These are phyloP conservation scores for Ogataea ganodermae DNA, from an alignment of 805 yeast species.

Conservation along the genomic window DNA sequence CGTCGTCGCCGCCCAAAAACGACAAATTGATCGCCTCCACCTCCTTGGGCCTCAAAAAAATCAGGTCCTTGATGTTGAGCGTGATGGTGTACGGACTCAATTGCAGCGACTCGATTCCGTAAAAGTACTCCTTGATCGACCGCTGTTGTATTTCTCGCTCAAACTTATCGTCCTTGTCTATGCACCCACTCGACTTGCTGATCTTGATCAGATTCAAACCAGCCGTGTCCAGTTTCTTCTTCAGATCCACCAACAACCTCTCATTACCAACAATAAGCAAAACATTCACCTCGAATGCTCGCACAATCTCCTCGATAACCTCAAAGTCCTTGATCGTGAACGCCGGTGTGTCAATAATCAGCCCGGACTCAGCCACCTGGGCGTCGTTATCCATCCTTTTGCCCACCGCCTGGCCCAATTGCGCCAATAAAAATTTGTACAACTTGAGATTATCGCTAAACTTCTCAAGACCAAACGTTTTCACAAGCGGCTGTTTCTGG, in stretches of 20 bases:
- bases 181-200: slow-evolving; percentile 74
- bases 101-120: slow-evolving; percentile 67
- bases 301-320: slow-evolving; percentile 56
- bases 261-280: slow-evolving; percentile 79
- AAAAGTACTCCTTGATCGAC: slow-evolving; percentile 83
- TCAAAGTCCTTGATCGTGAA: slow-evolving; percentile 51
- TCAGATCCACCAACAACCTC: slow-evolving; percentile 62
- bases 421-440: slow-evolving; percentile 51
- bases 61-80: slow-evolving; percentile 60
- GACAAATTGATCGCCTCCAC: slow-evolving; percentile 23
- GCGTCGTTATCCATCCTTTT: slow-evolving; percentile 53
- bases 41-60: slow-evolving; percentile 59
- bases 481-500: slow-evolving; percentile 88
- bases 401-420: slow-evolving; percentile 41
- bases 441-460: slow-evolving; percentile 56
- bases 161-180: slow-evolving; percentile 69
- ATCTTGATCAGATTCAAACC: slow-evolving; percentile 57
- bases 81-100: slow-evolving; percentile 87
- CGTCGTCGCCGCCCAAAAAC: slow-evolving; percentile 32
- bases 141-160: slow-evolving; percentile 72
- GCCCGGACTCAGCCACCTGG: slow-evolving; percentile 49
- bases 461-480: slow-evolving; percentile 71
- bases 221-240: slow-evolving; percentile 45
- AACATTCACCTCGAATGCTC: slow-evolving; percentile 58
- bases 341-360: slow-evolving; percentile 76